A percentile compares a stretch with the other conserved stretches of the same genome.
phyloP scores from a whole-genome alignment of 2,329 filamentous ascomycete species.

The Coniella lustricola region DNA sequence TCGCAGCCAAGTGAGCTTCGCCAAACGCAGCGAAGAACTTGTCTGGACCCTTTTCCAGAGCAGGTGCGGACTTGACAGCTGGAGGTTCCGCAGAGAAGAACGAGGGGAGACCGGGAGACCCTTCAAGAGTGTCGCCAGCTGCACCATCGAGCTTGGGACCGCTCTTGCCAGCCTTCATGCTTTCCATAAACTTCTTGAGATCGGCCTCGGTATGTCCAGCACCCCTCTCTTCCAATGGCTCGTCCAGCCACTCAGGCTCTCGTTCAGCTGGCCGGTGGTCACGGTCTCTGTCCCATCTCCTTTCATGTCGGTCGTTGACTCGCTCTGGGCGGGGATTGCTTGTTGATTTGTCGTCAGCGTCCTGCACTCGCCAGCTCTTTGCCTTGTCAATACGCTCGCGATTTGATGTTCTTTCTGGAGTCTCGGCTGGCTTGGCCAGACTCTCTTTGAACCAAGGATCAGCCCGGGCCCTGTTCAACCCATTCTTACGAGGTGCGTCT shows the following conservation, averaged over 20 bases:
- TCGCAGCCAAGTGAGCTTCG: constrained; percentile 20
- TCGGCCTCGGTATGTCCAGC: constrained; percentile 79
- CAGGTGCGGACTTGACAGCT: constrained; percentile 49
- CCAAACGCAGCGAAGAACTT: constrained; percentile 65
- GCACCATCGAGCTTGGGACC: constrained; percentile 31
- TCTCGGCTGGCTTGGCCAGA: constrained; percentile 28
- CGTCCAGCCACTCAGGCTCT: constrained; percentile 88
- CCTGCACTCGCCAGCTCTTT: constrained; percentile 55
- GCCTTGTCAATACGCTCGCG: constrained; percentile 51
- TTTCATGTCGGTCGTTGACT: constrained; percentile 41
- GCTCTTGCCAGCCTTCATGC: constrained; percentile 65
- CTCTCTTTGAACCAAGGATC: constrained; percentile 67
- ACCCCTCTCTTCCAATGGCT: constrained; percentile 60
- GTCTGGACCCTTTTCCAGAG: constrained; percentile 62
- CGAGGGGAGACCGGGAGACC: constrained; percentile 20
- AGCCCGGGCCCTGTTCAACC: constrained; percentile 55
- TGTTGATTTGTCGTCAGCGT: constrained; percentile 30
- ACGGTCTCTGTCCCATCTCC: constrained; percentile 48
- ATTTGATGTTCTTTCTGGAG: constrained; percentile 29
- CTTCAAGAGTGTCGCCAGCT: neutral
- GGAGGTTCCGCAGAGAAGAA: constrained; percentile 25
- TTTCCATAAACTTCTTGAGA: constrained; percentile 90
- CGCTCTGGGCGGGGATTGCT: constrained; percentile 47
- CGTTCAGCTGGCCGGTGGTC: constrained; percentile 57
- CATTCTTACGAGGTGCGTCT: constrained; percentile 56